Percentiles rank a stretch among this genome's conserved stretches.
These are phyloP conservation scores for Pelargonium nanum DNA, from an alignment of 345 rosid genomes.

Conservation along the genomic window DNA sequence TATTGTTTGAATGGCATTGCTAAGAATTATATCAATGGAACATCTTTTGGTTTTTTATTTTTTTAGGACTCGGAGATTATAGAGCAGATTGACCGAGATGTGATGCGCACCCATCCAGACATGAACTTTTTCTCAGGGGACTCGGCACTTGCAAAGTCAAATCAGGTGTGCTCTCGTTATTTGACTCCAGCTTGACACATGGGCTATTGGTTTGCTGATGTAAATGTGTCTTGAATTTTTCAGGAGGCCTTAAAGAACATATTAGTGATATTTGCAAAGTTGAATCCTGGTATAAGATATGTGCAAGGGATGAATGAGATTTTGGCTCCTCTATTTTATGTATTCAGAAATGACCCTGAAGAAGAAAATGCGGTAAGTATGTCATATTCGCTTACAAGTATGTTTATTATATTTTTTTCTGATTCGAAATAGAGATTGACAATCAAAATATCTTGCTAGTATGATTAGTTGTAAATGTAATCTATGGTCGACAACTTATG, in stretches of 20 bases:
- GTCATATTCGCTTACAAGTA: constrained; percentile 1
- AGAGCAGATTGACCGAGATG: constrained; percentile 95
- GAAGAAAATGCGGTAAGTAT: constrained; percentile 62
- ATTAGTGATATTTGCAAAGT: constrained; percentile 74
- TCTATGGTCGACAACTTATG: background rate
- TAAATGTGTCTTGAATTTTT: constrained; percentile 13
- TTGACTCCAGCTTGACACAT: constrained; percentile 7
- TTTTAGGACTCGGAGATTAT: constrained; percentile 74
- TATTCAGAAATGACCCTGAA: constrained; percentile 74
- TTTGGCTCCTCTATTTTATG: constrained; percentile 80
- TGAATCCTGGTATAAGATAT: constrained; percentile 95
- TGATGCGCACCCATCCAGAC: constrained; percentile 94
- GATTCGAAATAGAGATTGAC: background rate
- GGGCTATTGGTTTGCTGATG: constrained; percentile 11
- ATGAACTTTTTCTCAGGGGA: constrained; percentile 91
- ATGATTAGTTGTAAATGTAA: too few relatives aligned
- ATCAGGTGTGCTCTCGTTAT: too few relatives aligned
- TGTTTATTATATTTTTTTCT: constrained; percentile 1
- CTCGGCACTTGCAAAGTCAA: too few relatives aligned
- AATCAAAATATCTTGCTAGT: background rate
- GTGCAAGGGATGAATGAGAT: constrained; percentile 99
- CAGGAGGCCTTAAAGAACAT: constrained; percentile 81
- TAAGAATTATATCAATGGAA: constrained; percentile 6
- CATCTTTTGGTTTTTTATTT: constrained; percentile 7
- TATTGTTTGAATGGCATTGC: background rate